These are phyloP conservation scores for Apiospora aurea DNA, from an alignment of 2,329 filamentous ascomycete species.

Conservation along the genomic window DNA sequence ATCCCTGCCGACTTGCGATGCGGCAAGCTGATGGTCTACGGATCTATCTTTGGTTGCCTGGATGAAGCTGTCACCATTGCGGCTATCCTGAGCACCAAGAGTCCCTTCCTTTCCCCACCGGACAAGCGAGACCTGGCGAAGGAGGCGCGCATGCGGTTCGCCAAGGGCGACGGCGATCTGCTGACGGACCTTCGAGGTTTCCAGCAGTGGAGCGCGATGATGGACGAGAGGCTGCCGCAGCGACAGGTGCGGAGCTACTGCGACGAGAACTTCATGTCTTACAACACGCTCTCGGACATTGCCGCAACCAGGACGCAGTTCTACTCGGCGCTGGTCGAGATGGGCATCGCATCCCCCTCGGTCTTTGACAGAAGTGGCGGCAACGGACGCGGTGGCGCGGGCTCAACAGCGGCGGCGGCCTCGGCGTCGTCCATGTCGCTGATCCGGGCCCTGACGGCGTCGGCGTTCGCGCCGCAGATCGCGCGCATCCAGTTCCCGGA, in stretches of 20 bases:
- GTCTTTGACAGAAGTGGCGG: conserved; percentile 4
- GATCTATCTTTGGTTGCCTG: conserved; percentile 90
- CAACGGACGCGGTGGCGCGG: not conserved
- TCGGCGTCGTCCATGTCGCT: conserved; percentile 52
- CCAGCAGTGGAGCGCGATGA: conserved; percentile 79
- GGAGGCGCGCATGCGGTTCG: conserved; percentile 77
- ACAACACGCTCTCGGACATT: conserved; percentile 86
- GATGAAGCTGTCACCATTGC: conserved; percentile 89
- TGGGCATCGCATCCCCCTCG: conserved; percentile 71
- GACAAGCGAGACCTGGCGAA: conserved; percentile 85
- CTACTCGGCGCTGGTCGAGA: conserved; percentile 83
- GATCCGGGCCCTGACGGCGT: conserved; percentile 74
- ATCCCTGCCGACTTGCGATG: conserved; percentile 93
- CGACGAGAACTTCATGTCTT: conserved; percentile 82
- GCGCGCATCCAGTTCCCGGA: conserved; percentile 92
- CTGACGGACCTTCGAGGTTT: conserved; percentile 87
- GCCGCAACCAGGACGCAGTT: conserved; percentile 86
- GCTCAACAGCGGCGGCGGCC: not conserved
- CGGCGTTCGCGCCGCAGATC: conserved; percentile 83
- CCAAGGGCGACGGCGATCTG: conserved; percentile 81
- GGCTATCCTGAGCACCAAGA: conserved; percentile 87
- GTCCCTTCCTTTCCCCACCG: conserved; percentile 84
- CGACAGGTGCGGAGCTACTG: conserved; percentile 79
- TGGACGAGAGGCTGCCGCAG: conserved; percentile 62
- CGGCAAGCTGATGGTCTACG: conserved; percentile 94